Conservation (phyloP, 2,329 filamentous ascomycete genomes). For the Trichoderma aggressivum region DNA sequence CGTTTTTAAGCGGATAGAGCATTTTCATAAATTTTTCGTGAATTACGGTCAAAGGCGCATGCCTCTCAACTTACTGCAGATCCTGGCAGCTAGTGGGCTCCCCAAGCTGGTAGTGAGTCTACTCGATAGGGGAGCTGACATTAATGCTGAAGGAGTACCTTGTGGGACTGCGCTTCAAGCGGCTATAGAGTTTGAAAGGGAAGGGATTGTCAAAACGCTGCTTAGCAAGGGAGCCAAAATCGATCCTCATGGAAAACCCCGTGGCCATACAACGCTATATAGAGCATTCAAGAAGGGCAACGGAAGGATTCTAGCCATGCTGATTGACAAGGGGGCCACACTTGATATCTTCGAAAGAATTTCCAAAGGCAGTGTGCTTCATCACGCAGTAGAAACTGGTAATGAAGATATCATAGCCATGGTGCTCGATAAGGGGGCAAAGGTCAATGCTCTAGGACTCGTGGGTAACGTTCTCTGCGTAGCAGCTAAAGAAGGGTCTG, state of each 20-base stretch:
- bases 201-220: neutral
- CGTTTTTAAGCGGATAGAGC: neutral
- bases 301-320: neutral
- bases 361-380: neutral
- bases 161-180: neutral
- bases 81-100: neutral
- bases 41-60: neutral
- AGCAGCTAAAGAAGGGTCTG: fast-evolving
- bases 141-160: neutral
- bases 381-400: neutral
- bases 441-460: neutral
- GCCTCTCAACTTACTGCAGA: neutral
- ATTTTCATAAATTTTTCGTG: neutral
- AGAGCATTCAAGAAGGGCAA: neutral
- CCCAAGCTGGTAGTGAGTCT: neutral
- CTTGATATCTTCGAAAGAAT: neutral
- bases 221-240: neutral
- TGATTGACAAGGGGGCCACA: neutral
- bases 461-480: neutral
- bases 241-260: neutral
- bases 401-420: neutral
- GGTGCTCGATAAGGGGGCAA: neutral
- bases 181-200: neutral
- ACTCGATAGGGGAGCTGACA: neutral
- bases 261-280: neutral